A percentile compares a stretch with the other conserved stretches of the same genome.
Evolutionary conservation across 257 asterid genomes (phyloP).

Genomic region (Solanum ossicruentum): DNA sequence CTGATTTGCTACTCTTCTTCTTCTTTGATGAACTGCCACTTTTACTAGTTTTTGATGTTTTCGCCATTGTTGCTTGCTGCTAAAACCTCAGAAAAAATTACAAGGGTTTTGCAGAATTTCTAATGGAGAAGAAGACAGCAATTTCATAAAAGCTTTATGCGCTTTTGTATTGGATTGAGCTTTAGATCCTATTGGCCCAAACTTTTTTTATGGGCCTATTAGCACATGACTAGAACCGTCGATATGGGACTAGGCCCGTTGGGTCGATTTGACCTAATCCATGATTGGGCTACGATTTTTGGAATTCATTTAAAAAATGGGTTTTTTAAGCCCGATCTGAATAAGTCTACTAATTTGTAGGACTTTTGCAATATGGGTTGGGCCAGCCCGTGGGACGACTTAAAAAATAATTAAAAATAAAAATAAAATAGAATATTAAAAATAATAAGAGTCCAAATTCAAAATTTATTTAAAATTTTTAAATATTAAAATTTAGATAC

Average conservation of each 20-base stretch:
- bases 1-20: conserved; percentile 33
- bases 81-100: neutral
- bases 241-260: too few relatives aligned
- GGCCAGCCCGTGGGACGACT: too few relatives aligned
- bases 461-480: too few relatives aligned
- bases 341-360: too few relatives aligned
- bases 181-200: neutral
- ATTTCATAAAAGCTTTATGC: neutral
- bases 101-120: neutral
- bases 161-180: neutral
- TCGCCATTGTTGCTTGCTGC: conserved; percentile 36
- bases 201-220: neutral
- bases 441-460: too few relatives aligned
- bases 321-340: too few relatives aligned
- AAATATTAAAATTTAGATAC: too few relatives aligned
- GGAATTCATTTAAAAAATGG: rapidly evolving
- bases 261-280: rapidly evolving
- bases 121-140: neutral
- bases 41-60: conserved; percentile 24
- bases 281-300: too few relatives aligned
- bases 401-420: too few relatives aligned
- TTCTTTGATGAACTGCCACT: conserved; percentile 35
- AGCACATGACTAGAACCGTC: neutral
- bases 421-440: too few relatives aligned
- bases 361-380: too few relatives aligned